Percentiles rank a stretch among this genome's conserved stretches.
Conservation (phyloP, 805 yeast species). For the Vanderwaltozyma yarrowii region DNA sequence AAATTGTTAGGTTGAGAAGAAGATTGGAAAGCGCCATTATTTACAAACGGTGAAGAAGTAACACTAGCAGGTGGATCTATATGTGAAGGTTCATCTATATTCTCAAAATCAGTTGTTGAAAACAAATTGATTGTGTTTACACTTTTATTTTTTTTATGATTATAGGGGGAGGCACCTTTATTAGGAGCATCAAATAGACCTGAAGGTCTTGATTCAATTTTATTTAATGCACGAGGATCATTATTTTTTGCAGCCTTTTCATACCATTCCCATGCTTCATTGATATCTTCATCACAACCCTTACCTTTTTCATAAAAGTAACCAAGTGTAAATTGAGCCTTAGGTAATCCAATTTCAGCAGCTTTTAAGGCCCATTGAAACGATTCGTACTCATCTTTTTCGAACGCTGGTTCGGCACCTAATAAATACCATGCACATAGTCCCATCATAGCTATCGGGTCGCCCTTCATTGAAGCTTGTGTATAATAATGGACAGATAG, state of each 20-base stretch:
- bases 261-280: conserved; percentile 65
- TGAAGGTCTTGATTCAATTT: conserved; percentile 12
- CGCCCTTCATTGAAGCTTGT: conserved; percentile 81
- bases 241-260: conserved; percentile 57
- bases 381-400: conserved; percentile 72
- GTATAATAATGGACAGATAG: conserved; percentile 88
- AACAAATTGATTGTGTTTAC: conserved; percentile 18
- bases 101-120: conserved; percentile 4
- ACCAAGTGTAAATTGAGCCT: conserved; percentile 80
- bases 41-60: not conserved
- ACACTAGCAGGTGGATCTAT: not conserved
- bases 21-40: not conserved
- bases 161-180: not conserved
- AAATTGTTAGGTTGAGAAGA: too few relatives aligned
- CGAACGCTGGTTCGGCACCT: conserved; percentile 78
- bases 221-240: conserved; percentile 39
- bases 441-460: conserved; percentile 82
- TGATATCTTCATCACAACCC: conserved; percentile 57
- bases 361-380: conserved; percentile 92
- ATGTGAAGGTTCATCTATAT: not conserved
- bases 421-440: conserved; percentile 95
- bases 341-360: conserved; percentile 61
- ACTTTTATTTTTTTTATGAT: conserved; percentile 14
- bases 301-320: conserved; percentile 80
- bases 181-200: not conserved